Base-by-base conservation (phyloP, 179 eudicot species). In the Beta lomatogona region DNA sequence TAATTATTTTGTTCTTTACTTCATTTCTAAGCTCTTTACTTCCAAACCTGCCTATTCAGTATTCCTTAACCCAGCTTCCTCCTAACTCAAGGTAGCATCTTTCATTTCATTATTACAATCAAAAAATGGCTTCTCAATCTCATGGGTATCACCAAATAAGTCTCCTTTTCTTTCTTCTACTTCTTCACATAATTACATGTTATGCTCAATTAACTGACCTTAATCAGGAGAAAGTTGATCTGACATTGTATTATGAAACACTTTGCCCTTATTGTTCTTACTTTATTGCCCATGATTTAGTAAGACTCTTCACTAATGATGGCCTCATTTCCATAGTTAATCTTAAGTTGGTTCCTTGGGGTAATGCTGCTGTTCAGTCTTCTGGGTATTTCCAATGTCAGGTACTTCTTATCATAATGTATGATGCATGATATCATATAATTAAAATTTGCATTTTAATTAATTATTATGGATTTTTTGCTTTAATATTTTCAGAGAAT, bases 291-390 rank as follows among this genome's bases (percentile, higher is more conserved):
- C 86, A 90, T 83, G 82, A 86, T 73, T 84, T 93, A 77, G 78
- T 75, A 21, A 90, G 85, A 80, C 74, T 91, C 66, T 88, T 90
- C 84, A 79, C 88, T 68, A 78, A 85, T 68, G 91, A 85, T 68
- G 91, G 86, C 73, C 91, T 92, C 66, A 77, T 86, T 83, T 86
- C 90, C 31, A 86, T 92, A 73, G 89, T 93, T 76, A 83, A 90
- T 83, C 91, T 93, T 57, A 86, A 88, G 80, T 75, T 93, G 18
- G 86, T 93, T 57, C 97, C 98, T 25, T 93, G 98, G 98, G 98
- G 98, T 16, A 93, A 93, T 83, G 82, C 98, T 78, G 88, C 64
- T 46, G 57, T 89, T 67, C 79, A 81, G 66, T 64, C 88, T 58
- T 81, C 88, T 82, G 87, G 85, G 15, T 81, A 81, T 52, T 90